Percentiles rank a stretch among this genome's conserved stretches.
Evolutionary conservation across 1,284 basidiomycete genomes (phyloP).

Genomic region (Cryptococcus sp.): DNA sequence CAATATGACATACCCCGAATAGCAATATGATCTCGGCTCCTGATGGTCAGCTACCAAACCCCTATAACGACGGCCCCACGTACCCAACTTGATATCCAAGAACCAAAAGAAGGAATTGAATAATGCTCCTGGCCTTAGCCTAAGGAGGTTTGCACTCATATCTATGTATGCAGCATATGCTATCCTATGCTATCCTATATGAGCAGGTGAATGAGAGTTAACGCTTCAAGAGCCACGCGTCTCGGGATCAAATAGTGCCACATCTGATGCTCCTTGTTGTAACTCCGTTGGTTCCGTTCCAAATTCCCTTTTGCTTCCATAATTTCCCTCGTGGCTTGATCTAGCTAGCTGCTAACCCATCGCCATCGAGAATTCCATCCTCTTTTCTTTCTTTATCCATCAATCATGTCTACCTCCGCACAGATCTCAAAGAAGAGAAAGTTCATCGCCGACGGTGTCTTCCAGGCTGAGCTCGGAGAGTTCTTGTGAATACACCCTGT

Average conservation of each 20-base stretch:
- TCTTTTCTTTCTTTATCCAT: conserved; percentile 1
- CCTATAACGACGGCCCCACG: conserved; percentile 10
- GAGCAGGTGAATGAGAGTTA: background rate
- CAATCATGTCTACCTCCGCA: conserved; percentile 52
- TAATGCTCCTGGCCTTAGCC: conserved; percentile 43
- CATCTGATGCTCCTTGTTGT: background rate
- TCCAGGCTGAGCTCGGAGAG: conserved; percentile 91
- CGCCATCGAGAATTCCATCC: background rate
- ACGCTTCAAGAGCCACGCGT: background rate
- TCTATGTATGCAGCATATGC: background rate
- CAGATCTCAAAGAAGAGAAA: conserved; percentile 94
- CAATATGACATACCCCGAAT: conserved; percentile 63
- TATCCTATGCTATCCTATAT: background rate
- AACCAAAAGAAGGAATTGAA: conserved; percentile 74
- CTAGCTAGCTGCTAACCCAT: background rate
- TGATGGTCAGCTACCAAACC: conserved; percentile 11
- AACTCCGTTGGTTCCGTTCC: background rate
- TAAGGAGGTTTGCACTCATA: conserved; percentile 34
- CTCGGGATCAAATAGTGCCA: background rate
- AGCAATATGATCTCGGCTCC: conserved; percentile 73
- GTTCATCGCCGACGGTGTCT: conserved; percentile 79
- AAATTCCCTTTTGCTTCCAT: background rate
- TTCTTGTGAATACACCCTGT: conserved; percentile 65
- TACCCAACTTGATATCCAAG: conserved; percentile 81
- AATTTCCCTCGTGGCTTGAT: background rate